These are phyloP conservation scores for Leccinum subrobustum DNA, from an alignment of 1,284 basidiomycete species.

Conservation along the genomic window DNA sequence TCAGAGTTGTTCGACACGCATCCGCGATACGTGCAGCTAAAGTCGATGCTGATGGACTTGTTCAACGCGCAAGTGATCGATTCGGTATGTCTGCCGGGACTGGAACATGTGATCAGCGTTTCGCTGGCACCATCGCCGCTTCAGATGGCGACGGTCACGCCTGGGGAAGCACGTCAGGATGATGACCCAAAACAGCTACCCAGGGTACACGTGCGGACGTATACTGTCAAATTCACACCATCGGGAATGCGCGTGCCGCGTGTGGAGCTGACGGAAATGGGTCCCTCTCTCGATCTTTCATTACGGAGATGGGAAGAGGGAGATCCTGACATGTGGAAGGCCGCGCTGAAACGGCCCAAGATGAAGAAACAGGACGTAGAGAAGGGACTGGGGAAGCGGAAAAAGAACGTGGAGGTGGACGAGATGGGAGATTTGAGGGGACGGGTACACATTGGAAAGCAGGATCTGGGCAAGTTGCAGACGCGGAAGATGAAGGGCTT, in stretches of 20 bases:
- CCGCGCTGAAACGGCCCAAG: conserved; percentile 84
- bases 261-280: conserved; percentile 86
- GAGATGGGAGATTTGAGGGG: conserved; percentile 98
- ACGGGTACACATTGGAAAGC: conserved; percentile 84
- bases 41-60: conserved; percentile 89
- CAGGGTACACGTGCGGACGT: conserved; percentile 86
- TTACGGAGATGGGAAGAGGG: conserved; percentile 76
- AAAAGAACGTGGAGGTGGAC: conserved; percentile 95
- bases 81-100: conserved; percentile 79
- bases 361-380: conserved; percentile 83
- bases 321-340: conserved; percentile 78
- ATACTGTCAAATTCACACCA: conserved; percentile 73
- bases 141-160: conserved; percentile 45
- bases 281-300: conserved; percentile 85
- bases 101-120: conserved; percentile 92
- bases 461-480: conserved; percentile 88
- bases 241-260: conserved; percentile 80
- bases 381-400: conserved; percentile 88
- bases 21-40: conserved; percentile 88
- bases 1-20: conserved; percentile 92
- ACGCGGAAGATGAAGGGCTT: conserved; percentile 91
- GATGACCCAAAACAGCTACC: conserved; percentile 59
- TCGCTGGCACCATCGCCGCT: conserved; percentile 67
- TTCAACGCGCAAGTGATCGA: conserved; percentile 87
- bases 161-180: conserved; percentile 19